Evolutionary conservation across 345 rosid species (phyloP), one percentile per base, ranked within the genome.

Genomic region (Bruguiera gymnorhiza): DNA sequence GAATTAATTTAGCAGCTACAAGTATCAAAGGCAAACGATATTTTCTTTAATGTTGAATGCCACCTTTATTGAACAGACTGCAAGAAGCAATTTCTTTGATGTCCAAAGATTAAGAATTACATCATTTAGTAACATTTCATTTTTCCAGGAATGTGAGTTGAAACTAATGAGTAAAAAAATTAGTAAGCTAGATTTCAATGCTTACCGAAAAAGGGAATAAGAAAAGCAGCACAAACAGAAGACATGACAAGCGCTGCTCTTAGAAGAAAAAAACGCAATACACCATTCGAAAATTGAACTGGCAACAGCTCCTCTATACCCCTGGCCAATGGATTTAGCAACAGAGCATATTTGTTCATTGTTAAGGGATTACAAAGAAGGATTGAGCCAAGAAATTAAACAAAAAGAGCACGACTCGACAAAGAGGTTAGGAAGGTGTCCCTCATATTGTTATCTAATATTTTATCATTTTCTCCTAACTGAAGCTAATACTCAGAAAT

Each of bases 291-390:
- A 63, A 88, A 57, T 72, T 81, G 57, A 60, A 50, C 60, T 0
- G 97, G 98, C 79, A 94, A 78, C 43, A 94, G 82, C 81, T 94
- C 98, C 81, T 94, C 98, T 78, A 94, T 86, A 74, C 98, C 68
- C 77, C 95, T 86, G 20, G 92, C 97, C 57, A 94, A 76, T 20
- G 98, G 98, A 70, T 84, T 89, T 90, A 94, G 85, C 76, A 94
- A 65, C 61, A 94, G 77, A 32, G 95, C 95, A 74, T 88, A 88
- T 65, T 68, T 87, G 73, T 58, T 66, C 73, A 75, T 48, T 50
- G 80, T 84, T 65, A 83, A 81, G 84, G 83, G 74, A 71, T 21
- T 32, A 73, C 50, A 43, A 13, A 13, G 59, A 29, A 34, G 23
- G 63, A 46, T 24, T 24, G 10, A 20, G 9, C 20, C 37, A 26